phyloP scores from a whole-genome alignment of 495 filamentous ascomycete species.

The Cenococcum geophilum region DNA sequence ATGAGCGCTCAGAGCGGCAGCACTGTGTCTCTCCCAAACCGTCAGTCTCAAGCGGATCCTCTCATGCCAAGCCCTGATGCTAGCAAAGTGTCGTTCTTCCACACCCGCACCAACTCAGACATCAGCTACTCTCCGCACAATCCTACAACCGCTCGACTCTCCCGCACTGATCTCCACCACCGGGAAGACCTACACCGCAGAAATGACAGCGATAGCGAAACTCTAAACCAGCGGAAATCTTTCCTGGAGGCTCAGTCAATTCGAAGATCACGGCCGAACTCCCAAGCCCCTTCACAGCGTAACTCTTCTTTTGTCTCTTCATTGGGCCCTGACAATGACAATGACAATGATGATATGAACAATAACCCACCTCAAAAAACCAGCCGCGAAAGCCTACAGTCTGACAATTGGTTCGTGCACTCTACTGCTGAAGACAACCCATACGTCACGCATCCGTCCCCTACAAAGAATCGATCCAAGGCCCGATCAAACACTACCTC shows the following conservation, averaged over 20 bases:
- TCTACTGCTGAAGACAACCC: constrained; percentile 5
- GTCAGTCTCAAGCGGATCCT: constrained; percentile 49
- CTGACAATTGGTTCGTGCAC: constrained; percentile 31
- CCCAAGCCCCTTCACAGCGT: neutral
- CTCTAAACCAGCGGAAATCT: constrained; percentile 22
- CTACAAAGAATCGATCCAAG: constrained; percentile 1
- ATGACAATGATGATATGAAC: neutral
- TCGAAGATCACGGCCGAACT: neutral
- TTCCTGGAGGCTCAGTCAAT: constrained; percentile 18
- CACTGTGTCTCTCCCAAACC: constrained; percentile 44
- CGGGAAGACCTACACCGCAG: constrained; percentile 21
- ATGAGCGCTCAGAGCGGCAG: constrained; percentile 39
- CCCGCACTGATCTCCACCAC: constrained; percentile 20
- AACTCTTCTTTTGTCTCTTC: constrained; percentile 1
- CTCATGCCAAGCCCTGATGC: constrained; percentile 42
- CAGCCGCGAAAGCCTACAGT: constrained; percentile 22
- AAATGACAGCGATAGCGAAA: constrained; percentile 21
- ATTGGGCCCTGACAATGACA: neutral
- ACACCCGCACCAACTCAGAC: constrained; percentile 26
- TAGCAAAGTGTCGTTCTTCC: constrained; percentile 30
- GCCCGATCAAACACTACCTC: constrained; percentile 9
- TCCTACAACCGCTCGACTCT: constrained; percentile 25
- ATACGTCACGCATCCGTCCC: neutral
- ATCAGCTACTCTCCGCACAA: constrained; percentile 30
- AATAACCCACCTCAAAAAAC: constrained; percentile 5